A percentile compares a stretch with the other conserved stretches of the same genome.
These are phyloP conservation scores for Pleurotus pulmonarius DNA, from an alignment of 768 basidiomycete genomes.

Conservation along the genomic window DNA sequence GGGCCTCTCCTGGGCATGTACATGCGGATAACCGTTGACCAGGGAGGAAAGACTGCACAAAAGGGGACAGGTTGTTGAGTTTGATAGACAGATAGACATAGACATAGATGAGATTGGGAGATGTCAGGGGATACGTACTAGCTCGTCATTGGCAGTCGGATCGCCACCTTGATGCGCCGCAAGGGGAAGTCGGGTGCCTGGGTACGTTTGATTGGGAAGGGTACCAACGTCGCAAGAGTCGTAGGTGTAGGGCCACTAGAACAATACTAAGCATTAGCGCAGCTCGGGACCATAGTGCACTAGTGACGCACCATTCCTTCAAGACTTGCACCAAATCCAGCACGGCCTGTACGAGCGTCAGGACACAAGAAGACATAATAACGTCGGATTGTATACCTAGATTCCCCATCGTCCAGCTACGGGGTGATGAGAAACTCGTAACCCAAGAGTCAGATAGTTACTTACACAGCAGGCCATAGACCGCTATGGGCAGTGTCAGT, in stretches of 20 bases:
- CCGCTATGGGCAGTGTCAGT: conserved; percentile 17
- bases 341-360: conserved; percentile 44
- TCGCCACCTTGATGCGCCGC: conserved; percentile 40
- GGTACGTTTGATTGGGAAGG: conserved; percentile 68
- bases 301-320: conserved; percentile 51
- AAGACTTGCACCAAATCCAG: conserved; percentile 65
- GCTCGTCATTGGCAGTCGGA: conserved; percentile 31
- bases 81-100: background rate
- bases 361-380: conserved; percentile 26
- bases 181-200: conserved; percentile 45
- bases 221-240: conserved; percentile 81
- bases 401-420: conserved; percentile 44
- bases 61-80: background rate
- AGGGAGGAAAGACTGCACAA: conserved; percentile 58
- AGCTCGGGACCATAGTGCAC: too few relatives aligned
- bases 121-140: conserved; percentile 20
- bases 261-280: background rate
- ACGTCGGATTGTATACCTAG: conserved; percentile 38
- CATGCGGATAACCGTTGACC: conserved; percentile 48
- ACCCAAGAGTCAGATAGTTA: background rate
- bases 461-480: conserved; percentile 36
- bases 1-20: conserved; percentile 39
- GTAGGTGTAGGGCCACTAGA: conserved; percentile 64
- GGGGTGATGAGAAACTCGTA: background rate
- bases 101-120: too few relatives aligned